These are phyloP conservation scores for Phylloporus scabripes DNA, from an alignment of 768 basidiomycete species.

Conservation along the genomic window DNA sequence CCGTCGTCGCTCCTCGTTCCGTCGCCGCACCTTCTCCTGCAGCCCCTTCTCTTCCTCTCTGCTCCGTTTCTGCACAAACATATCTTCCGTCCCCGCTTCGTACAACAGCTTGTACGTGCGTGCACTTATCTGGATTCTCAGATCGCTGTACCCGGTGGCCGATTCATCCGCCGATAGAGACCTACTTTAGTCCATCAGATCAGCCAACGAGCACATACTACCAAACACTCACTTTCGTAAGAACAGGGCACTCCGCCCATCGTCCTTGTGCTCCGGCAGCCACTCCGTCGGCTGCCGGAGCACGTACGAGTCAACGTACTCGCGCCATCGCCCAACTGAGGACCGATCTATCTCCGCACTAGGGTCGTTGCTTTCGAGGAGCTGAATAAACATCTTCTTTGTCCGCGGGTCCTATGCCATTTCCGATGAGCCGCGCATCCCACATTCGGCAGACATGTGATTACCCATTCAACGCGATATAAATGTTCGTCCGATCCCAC, in stretches of 20 bases:
- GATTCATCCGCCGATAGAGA: conserved; percentile 36
- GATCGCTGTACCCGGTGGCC: conserved; percentile 14
- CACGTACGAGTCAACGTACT: conserved; percentile 70
- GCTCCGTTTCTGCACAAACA: conserved; percentile 36
- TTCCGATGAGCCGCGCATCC: conserved; percentile 7
- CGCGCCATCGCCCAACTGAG: conserved; percentile 56
- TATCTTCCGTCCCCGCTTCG: conserved; percentile 60
- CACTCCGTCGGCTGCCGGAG: conserved; percentile 69
- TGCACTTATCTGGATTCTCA: conserved; percentile 48
- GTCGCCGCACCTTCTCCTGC: conserved; percentile 36
- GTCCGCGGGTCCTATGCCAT: conserved; percentile 46
- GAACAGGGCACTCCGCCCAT: conserved; percentile 40
- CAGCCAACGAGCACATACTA: conserved; percentile 6
- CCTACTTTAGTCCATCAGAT: conserved; percentile 43
- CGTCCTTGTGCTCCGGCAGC: conserved; percentile 39
- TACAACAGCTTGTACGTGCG: conserved; percentile 67
- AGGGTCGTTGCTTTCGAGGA: conserved; percentile 59
- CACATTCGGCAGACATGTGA: conserved; percentile 19
- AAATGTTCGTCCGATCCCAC: conserved; percentile 71
- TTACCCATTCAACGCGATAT: conserved; percentile 77
- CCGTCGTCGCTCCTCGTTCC: conserved; percentile 55
- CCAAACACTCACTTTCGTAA: conserved; percentile 49
- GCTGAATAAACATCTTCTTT: conserved; percentile 54
- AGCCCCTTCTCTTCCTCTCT: conserved; percentile 32
- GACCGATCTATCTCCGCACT: conserved; percentile 54